These are phyloP conservation scores for Trypanosoma grayi DNA, from an alignment of 208 protist genomes.

Conservation along the genomic window DNA sequence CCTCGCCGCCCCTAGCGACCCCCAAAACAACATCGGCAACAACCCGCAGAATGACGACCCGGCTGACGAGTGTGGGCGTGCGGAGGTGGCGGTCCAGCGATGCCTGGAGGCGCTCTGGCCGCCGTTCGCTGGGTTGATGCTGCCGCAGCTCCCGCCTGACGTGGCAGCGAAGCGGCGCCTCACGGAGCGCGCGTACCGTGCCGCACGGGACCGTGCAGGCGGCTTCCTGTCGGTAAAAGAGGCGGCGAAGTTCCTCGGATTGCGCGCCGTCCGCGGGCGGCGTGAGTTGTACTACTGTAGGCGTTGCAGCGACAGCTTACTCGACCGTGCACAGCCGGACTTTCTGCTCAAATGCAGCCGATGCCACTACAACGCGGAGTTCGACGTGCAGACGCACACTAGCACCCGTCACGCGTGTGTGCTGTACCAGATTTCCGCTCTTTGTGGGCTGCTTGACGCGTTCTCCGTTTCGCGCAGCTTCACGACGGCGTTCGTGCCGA, in stretches of 20 bases:
- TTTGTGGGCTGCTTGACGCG: conserved; percentile 48
- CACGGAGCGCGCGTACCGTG: conserved; percentile 30
- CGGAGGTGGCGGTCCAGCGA: conserved; percentile 3
- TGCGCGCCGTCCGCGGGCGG: conserved; percentile 31
- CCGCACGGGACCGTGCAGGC: conserved; percentile 21
- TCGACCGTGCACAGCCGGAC: conserved; percentile 30
- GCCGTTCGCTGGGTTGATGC: conserved; percentile 33
- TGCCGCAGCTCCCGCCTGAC: conserved; percentile 34
- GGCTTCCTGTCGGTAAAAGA: conserved; percentile 21
- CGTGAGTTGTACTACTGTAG: conserved; percentile 51
- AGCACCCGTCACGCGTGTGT: conserved; percentile 45
- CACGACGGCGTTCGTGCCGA: conserved; percentile 27
- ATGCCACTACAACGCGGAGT: conserved; percentile 81
- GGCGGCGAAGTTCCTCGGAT: conserved; percentile 30
- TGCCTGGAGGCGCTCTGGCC: conserved; percentile 64
- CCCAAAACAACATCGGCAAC: no score
- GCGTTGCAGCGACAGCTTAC: conserved; percentile 43
- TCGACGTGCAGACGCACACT: conserved; percentile 39
- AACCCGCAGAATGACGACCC: no score
- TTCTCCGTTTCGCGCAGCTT: conserved; percentile 54
- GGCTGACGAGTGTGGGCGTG: background rate
- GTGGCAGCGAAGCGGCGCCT: conserved; percentile 34
- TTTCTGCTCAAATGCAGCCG: conserved; percentile 44
- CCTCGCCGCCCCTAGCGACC: background rate
- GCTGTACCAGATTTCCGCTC: conserved; percentile 60